Conservation (phyloP, 2,329 filamentous ascomycete species). For the Pestalotiopsis fici region DNA sequence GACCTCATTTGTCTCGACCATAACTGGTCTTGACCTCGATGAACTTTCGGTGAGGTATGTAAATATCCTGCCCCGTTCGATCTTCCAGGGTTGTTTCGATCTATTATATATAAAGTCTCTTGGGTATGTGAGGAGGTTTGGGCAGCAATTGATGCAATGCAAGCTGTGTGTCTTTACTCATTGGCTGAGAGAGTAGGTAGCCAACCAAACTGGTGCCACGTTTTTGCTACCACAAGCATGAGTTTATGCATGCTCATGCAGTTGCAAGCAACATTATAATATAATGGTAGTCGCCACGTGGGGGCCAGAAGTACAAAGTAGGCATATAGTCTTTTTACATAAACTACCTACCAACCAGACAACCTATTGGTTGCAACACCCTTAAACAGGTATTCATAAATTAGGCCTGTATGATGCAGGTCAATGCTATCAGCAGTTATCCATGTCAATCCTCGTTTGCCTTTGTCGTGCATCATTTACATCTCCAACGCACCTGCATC, state of each 20-base stretch:
- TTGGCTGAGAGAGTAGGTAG: not conserved
- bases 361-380: not conserved
- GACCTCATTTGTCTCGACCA: not conserved
- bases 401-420: too few relatives aligned
- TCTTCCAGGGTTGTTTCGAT: not conserved
- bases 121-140: not conserved
- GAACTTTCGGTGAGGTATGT: not conserved
- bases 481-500: too few relatives aligned
- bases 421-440: too few relatives aligned
- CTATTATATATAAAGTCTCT: not conserved
- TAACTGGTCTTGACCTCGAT: not conserved
- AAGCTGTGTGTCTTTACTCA: not conserved
- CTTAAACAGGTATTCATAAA: too few relatives aligned
- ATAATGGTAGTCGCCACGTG: not conserved
- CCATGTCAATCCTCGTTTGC: too few relatives aligned
- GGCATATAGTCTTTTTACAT: not conserved
- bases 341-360: not conserved
- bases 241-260: not conserved
- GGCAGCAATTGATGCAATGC: not conserved
- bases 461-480: too few relatives aligned
- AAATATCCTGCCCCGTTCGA: not conserved
- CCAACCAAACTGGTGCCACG: constrained; percentile 3
- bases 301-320: not conserved
- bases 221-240: not conserved
- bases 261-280: not conserved